These are phyloP conservation scores for Cupressus sempervirens DNA, from an alignment of 75 land plant genomes.

Conservation along the genomic window DNA sequence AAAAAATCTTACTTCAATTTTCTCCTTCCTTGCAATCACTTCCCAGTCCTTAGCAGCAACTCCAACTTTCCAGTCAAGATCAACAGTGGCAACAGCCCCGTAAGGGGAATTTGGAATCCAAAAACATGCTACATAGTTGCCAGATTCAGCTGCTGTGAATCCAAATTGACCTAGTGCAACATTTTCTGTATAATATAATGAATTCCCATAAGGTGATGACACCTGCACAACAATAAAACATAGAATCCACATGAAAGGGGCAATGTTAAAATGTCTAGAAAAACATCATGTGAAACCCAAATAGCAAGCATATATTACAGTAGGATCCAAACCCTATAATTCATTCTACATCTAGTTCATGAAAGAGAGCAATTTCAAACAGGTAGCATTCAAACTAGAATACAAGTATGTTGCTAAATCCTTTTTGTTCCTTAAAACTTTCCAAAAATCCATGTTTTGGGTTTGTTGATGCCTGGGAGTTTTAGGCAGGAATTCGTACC, in stretches of 20 bases:
- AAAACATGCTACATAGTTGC: constrained; percentile 73
- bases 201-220: constrained; percentile 76
- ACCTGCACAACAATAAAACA: constrained; percentile 33
- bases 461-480: no score
- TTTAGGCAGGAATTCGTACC: no score
- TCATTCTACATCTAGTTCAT: neutral
- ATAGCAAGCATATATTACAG: neutral
- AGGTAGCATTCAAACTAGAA: neutral
- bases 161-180: constrained; percentile 66
- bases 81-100: constrained; percentile 25
- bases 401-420: neutral
- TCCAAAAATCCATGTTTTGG: neutral
- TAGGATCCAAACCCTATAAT: neutral
- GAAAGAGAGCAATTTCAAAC: neutral
- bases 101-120: constrained; percentile 38
- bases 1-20: constrained; percentile 47
- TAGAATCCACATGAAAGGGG: neutral
- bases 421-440: neutral
- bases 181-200: constrained; percentile 50
- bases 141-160: constrained; percentile 70
- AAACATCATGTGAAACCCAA: neutral
- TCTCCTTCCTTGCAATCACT: constrained; percentile 73
- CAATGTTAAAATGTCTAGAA: neutral
- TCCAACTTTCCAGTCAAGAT: constrained; percentile 82
- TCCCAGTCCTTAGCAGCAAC: constrained; percentile 89